These are phyloP conservation scores for Bipolaris bicolor DNA, from an alignment of 2,329 filamentous ascomycete species.

Conservation along the genomic window DNA sequence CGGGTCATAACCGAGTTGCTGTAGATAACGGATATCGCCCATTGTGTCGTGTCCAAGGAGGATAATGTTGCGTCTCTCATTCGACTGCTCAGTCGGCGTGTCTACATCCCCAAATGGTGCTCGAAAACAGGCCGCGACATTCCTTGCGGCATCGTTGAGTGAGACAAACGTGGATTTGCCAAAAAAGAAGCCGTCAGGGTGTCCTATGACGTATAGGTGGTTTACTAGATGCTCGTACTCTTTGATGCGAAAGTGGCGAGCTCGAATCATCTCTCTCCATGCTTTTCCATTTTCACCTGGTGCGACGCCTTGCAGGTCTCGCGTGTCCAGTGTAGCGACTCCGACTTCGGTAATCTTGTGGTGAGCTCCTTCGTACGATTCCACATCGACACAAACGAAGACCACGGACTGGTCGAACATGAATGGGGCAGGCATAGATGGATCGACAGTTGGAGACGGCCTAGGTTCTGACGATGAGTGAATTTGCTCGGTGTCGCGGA, in stretches of 20 bases:
- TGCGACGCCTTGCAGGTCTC: constrained; percentile 58
- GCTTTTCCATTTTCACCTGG: constrained; percentile 67
- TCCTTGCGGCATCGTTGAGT: constrained; percentile 52
- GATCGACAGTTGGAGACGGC: constrained; percentile 23
- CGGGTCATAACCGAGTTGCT: constrained; percentile 67
- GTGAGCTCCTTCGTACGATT: constrained; percentile 74
- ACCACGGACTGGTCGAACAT: constrained; percentile 60
- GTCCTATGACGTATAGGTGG: constrained; percentile 70
- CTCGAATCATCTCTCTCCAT: constrained; percentile 72
- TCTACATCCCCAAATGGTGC: constrained; percentile 57
- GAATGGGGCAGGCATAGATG: constrained; percentile 28
- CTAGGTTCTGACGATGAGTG: not conserved
- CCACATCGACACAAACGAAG: constrained; percentile 81
- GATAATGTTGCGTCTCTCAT: constrained; percentile 65
- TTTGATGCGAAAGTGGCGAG: constrained; percentile 75
- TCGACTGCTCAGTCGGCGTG: constrained; percentile 18
- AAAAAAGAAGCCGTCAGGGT: constrained; percentile 77
- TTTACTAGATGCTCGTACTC: constrained; percentile 75
- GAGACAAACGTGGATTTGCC: constrained; percentile 65
- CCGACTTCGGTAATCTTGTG: constrained; percentile 83
- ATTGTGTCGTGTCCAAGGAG: constrained; percentile 78
- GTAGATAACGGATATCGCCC: constrained; percentile 72
- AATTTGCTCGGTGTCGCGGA: constrained; percentile 54
- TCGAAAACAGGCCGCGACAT: constrained; percentile 62
- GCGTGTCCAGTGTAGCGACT: constrained; percentile 78